These are phyloP conservation scores for Medicago ruthenica DNA, from an alignment of 306 rosid genomes.

Conservation along the genomic window DNA sequence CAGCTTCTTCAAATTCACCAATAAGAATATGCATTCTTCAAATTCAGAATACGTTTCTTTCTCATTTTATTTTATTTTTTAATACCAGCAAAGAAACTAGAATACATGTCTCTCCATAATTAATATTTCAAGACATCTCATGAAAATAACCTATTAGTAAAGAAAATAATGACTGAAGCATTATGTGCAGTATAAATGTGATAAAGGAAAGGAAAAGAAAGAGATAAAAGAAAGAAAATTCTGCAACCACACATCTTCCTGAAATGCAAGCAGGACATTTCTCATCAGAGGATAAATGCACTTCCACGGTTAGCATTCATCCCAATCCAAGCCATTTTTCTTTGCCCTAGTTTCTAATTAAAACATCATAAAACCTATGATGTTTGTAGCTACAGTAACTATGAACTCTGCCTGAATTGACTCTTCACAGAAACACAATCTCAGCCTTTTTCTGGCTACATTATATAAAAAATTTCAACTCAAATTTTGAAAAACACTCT, in stretches of 20 bases:
- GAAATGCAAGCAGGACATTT: slow-evolving; percentile 5
- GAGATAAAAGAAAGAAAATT: too few species aligned
- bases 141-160: too few species aligned
- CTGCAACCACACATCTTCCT: too few species aligned
- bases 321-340: not conserved
- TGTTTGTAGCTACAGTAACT: slow-evolving; percentile 17
- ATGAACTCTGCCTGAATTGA: slow-evolving; percentile 16
- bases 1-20: not conserved
- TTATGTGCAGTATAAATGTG: too few species aligned
- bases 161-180: too few species aligned
- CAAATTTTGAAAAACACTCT: not conserved
- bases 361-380: slow-evolving; percentile 5
- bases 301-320: slow-evolving; percentile 13
- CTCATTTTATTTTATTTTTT: not conserved
- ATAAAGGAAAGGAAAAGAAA: too few species aligned
- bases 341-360: slow-evolving; percentile 13
- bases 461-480: not conserved
- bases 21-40: not conserved
- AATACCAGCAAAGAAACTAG: not conserved
- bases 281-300: slow-evolving; percentile 19
- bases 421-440: slow-evolving; percentile 13
- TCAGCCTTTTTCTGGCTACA: slow-evolving; percentile 21
- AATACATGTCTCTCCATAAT: not conserved
- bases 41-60: not conserved
- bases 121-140: too few species aligned